Evolutionary conservation across 495 filamentous ascomycete genomes (phyloP).

Genomic region (Peziza echinospora): DNA sequence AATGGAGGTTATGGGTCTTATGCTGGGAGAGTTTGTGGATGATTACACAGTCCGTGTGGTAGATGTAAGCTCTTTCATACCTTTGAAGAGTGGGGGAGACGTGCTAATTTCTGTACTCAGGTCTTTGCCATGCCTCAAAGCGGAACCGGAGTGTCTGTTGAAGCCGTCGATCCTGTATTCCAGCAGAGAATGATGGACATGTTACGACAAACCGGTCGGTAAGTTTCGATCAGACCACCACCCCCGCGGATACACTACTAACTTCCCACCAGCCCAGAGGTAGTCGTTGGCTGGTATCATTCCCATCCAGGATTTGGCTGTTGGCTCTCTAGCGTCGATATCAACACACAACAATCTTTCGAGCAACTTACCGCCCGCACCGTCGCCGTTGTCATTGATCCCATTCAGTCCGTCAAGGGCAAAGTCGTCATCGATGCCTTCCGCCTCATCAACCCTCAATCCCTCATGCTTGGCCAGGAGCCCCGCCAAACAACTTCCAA

Average conservation of each 20-base stretch:
- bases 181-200: conserved; percentile 99
- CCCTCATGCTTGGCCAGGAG: conserved; percentile 95
- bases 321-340: conserved; percentile 96
- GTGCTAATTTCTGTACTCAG: too few species aligned
- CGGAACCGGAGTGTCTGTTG: conserved; percentile 92
- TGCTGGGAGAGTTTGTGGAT: conserved; percentile 97
- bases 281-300: conserved; percentile 98
- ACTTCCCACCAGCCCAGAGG: conserved; percentile 46
- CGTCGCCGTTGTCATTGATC: conserved; percentile 92
- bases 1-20: conserved; percentile 99
- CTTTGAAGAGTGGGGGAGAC: not conserved
- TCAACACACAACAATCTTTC: conserved; percentile 98
- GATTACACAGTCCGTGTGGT: conserved; percentile 96
- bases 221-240: conserved; percentile 16
- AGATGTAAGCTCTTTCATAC: conserved; percentile 36
- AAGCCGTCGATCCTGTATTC: conserved; percentile 90
- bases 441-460: conserved; percentile 95
- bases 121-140: conserved; percentile 97
- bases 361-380: conserved; percentile 90
- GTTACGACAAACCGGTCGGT: conserved; percentile 91
- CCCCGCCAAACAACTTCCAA: conserved; percentile 97
- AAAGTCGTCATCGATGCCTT: conserved; percentile 99
- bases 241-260: conserved; percentile 1
- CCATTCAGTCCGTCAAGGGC: conserved; percentile 97
- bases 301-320: conserved; percentile 97